phyloP scores from a whole-genome alignment of 768 basidiomycete genomes.

The Serendipita sp. region DNA sequence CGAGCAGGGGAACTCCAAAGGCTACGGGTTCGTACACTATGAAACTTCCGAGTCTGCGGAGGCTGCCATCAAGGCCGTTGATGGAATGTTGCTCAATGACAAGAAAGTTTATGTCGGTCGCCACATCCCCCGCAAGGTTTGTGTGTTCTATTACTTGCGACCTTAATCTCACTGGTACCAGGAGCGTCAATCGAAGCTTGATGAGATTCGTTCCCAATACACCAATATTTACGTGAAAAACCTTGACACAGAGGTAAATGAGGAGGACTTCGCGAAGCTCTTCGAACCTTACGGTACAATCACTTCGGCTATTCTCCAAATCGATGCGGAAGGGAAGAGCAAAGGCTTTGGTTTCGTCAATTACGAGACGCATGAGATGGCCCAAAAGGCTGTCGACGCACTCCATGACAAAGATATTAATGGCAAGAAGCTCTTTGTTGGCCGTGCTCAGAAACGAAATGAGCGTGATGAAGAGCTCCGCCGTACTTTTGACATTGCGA shows the following conservation, averaged over 20 bases:
- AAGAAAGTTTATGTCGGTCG: conserved; percentile 98
- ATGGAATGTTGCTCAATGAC: conserved; percentile 98
- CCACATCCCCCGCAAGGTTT: conserved; percentile 89
- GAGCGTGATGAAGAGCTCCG: conserved; percentile 97
- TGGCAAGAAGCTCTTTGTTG: conserved; percentile 84
- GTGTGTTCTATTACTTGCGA: conserved; percentile 13
- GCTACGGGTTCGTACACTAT: conserved; percentile 98
- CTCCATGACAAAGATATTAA: conserved; percentile 75
- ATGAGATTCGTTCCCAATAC: conserved; percentile 93
- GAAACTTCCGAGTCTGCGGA: conserved; percentile 95
- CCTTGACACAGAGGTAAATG: conserved; percentile 64
- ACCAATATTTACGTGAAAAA: conserved; percentile 99
- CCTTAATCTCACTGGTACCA: conserved; percentile 17
- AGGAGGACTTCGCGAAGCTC: conserved; percentile 73
- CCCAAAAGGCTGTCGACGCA: conserved; percentile 72
- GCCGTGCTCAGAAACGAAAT: conserved; percentile 94
- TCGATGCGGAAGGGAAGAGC: conserved; percentile 81
- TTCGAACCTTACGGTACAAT: conserved; percentile 66
- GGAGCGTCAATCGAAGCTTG: conserved; percentile 96
- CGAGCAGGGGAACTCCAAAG: conserved; percentile 87
- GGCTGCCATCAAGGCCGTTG: conserved; percentile 92
- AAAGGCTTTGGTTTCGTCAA: conserved; percentile 99
- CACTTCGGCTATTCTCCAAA: conserved; percentile 73
- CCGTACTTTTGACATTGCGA: conserved; percentile 83
- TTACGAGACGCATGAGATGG: conserved; percentile 84